A percentile compares a stretch with the other conserved stretches of the same genome.
Evolutionary conservation across 768 basidiomycete genomes (phyloP).

Genomic region (Tulasnella sp.): DNA sequence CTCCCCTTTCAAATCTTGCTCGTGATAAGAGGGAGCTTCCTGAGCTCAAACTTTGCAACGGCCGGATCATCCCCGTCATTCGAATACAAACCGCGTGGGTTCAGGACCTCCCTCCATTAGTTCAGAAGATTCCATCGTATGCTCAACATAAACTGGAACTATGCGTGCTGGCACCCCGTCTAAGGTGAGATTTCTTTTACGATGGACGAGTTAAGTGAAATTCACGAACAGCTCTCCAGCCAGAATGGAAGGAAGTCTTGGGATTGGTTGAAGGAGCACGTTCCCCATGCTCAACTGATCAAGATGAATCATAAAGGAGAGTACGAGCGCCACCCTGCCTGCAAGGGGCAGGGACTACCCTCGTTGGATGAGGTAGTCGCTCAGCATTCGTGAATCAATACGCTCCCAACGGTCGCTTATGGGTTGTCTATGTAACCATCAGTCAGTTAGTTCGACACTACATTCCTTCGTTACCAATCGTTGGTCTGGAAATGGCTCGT

Average conservation of each 20-base stretch:
- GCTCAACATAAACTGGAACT: background rate
- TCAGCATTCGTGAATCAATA: background rate
- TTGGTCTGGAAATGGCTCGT: background rate
- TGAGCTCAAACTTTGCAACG: background rate
- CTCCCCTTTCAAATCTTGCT: background rate
- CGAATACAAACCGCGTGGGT: background rate
- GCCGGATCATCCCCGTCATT: background rate
- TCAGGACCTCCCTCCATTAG: background rate
- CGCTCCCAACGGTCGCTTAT: background rate
- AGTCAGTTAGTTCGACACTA: background rate
- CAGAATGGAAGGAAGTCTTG: background rate
- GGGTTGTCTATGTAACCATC: background rate
- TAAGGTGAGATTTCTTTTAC: background rate
- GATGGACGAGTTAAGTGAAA: background rate
- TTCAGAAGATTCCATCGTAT: background rate
- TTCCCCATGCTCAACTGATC: background rate
- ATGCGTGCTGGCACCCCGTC: background rate
- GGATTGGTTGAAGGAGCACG: background rate
- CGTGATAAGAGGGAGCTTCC: background rate
- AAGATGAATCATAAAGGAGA: background rate
- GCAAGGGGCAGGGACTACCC: background rate
- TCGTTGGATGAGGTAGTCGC: background rate
- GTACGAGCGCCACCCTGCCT: background rate
- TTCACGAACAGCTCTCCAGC: background rate
- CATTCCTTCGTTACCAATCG: background rate